These are phyloP conservation scores for sunflower (Helianthus annuus) DNA, from an alignment of 129 eudicot genomes.

Conservation along the genomic window DNA sequence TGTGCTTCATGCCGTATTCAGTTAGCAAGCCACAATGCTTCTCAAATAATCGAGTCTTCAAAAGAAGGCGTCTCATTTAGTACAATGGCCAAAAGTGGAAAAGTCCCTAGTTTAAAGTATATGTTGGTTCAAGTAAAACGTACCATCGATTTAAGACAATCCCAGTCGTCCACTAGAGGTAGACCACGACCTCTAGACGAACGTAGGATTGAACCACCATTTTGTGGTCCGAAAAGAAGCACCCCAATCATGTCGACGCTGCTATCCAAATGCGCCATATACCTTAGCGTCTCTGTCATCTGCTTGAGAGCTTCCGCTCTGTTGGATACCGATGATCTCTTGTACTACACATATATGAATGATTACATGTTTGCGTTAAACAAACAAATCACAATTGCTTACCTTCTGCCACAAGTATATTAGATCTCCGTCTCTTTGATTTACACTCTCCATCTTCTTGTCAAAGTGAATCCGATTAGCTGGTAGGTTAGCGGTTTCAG, in stretches of 20 bases:
- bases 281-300: constrained; percentile 41
- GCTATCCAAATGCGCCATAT: constrained; percentile 55
- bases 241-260: constrained; percentile 55
- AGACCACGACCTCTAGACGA: constrained; percentile 34
- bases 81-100: no score
- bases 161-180: constrained; percentile 76
- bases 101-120: background rate
- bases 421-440: constrained; percentile 77
- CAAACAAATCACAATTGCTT: background rate
- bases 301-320: constrained; percentile 47
- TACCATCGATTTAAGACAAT: constrained; percentile 73
- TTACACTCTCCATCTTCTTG: constrained; percentile 43
- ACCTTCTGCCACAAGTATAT: constrained; percentile 67
- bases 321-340: constrained; percentile 28
- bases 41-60: constrained; percentile 72
- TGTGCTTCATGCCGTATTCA: constrained; percentile 88
- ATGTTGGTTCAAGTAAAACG: background rate
- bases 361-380: background rate
- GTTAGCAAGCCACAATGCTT: constrained; percentile 69
- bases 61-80: constrained; percentile 3
- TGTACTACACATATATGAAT: constrained; percentile 40
- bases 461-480: constrained; percentile 30
- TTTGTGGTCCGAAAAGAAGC: constrained; percentile 54
- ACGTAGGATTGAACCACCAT: constrained; percentile 39
- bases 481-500: constrained; percentile 59